A percentile compares a stretch with the other conserved stretches of the same genome.
Conservation (phyloP, 1,284 basidiomycete species). For the Naganishia albida region DNA sequence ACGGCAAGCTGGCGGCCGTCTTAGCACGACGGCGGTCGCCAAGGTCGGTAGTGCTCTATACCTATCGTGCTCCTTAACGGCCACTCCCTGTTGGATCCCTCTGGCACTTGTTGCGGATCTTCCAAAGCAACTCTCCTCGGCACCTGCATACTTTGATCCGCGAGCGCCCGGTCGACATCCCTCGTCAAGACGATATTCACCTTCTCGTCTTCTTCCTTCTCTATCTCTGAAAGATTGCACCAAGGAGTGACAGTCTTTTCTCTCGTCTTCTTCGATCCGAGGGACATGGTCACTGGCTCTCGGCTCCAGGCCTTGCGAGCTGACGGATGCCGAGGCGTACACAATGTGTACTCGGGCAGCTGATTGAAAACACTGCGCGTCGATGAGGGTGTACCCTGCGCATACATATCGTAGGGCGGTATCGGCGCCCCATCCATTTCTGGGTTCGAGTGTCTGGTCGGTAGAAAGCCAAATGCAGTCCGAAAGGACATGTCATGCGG, state of each 20-base stretch:
- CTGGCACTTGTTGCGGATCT: slow-evolving; percentile 3
- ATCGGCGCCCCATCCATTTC: slow-evolving; percentile 14
- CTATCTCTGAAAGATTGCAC: slow-evolving; percentile 17
- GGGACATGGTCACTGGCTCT: slow-evolving; percentile 1
- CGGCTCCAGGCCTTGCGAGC: slow-evolving; percentile 6
- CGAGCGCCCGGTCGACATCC: slow-evolving; percentile 1
- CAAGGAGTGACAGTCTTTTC: slow-evolving; percentile 13
- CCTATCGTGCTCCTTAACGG: slow-evolving; percentile 16
- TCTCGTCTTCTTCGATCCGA: not conserved
- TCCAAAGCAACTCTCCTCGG: slow-evolving; percentile 17
- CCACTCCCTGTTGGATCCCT: slow-evolving; percentile 20
- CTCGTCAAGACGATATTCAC: not conserved
- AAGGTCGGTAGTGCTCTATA: not conserved
- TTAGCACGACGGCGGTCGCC: no score
- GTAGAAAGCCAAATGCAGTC: slow-evolving; percentile 22
- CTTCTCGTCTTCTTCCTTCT: slow-evolving; percentile 8
- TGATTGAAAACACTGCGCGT: slow-evolving; percentile 12
- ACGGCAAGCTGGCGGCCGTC: no score
- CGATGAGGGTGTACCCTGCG: slow-evolving; percentile 7
- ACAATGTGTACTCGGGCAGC: slow-evolving; percentile 8
- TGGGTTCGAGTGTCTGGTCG: slow-evolving; percentile 2
- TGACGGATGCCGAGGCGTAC: slow-evolving; percentile 19
- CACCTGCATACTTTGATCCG: slow-evolving; percentile 2
- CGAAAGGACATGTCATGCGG: slow-evolving; percentile 19
- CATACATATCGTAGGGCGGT: slow-evolving; percentile 23